Evolutionary conservation across 2,329 filamentous ascomycete species (phyloP).

Genomic region (Cadophora luteo-olivacea): DNA sequence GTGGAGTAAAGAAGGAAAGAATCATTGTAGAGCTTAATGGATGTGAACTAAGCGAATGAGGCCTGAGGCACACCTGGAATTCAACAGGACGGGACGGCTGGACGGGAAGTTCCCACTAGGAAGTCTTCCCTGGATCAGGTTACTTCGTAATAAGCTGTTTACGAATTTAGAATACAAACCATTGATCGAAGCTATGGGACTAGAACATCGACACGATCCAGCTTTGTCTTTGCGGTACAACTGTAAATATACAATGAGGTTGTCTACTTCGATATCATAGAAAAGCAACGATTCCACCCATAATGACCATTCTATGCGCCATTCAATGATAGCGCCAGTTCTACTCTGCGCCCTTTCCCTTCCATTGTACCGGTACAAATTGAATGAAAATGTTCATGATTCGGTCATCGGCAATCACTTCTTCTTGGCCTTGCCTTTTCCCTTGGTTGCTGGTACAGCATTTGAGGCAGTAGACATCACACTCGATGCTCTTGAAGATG

Average conservation of each 20-base stretch:
- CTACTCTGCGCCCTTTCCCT: slow-evolving; percentile 30
- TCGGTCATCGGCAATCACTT: slow-evolving; percentile 22
- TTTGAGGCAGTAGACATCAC: slow-evolving; percentile 77
- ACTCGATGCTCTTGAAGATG: slow-evolving; percentile 82
- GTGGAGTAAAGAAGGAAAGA: too few species aligned
- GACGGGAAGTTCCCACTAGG: too few species aligned
- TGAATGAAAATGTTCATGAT: slow-evolving; percentile 31
- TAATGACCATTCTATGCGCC: slow-evolving; percentile 31
- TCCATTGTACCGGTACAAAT: slow-evolving; percentile 32
- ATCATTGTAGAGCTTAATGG: too few species aligned
- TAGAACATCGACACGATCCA: too few species aligned
- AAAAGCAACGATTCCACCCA: slow-evolving; percentile 20
- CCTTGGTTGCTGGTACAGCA: slow-evolving; percentile 49
- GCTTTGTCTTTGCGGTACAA: slow-evolving; percentile 6
- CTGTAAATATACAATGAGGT: background rate
- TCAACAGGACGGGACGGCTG: too few species aligned
- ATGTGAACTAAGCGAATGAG: too few species aligned
- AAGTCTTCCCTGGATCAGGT: too few species aligned
- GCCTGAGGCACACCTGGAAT: too few species aligned
- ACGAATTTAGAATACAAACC: too few species aligned
- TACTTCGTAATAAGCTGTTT: too few species aligned
- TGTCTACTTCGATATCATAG: background rate
- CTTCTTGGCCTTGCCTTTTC: slow-evolving; percentile 59
- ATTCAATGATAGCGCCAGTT: slow-evolving; percentile 31
- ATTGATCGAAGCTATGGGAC: too few species aligned